phyloP scores from a whole-genome alignment of 805 yeast species.

The Ogataea corticis region DNA sequence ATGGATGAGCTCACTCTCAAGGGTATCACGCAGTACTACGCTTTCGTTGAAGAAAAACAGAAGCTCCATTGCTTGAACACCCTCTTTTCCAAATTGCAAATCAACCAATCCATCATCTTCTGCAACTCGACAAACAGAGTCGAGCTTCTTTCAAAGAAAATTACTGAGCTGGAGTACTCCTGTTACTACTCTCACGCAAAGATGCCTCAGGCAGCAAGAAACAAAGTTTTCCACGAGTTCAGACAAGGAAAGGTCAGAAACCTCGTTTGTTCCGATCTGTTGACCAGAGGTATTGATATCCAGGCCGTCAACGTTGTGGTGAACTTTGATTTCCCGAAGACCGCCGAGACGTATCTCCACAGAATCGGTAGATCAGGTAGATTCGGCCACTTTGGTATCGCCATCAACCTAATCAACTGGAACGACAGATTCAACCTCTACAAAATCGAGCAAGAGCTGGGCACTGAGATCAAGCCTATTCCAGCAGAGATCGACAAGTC shows the following conservation, averaged over 20 bases:
- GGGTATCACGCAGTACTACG: constrained; percentile 96
- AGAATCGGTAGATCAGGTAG: constrained; percentile 99
- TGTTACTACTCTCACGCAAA: constrained; percentile 96
- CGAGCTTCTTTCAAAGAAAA: constrained; percentile 91
- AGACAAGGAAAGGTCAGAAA: constrained; percentile 98
- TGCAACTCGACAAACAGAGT: constrained; percentile 97
- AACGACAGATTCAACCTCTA: constrained; percentile 91
- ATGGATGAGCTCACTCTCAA: constrained; percentile 97
- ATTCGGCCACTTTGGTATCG: constrained; percentile 97
- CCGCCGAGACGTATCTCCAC: constrained; percentile 95
- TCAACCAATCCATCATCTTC: constrained; percentile 94
- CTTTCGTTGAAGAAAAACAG: constrained; percentile 97
- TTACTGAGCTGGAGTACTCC: constrained; percentile 93
- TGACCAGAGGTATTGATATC: constrained; percentile 98
- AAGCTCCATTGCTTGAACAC: constrained; percentile 96
- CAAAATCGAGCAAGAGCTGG: constrained; percentile 94
- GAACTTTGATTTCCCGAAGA: constrained; percentile 97
- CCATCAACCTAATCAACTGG: constrained; percentile 96
- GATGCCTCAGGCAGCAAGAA: constrained; percentile 97
- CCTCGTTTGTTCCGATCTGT: constrained; percentile 91
- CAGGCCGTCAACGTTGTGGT: constrained; percentile 98
- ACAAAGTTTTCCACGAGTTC: constrained; percentile 97
- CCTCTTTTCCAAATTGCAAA: constrained; percentile 87
- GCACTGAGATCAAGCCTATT: constrained; percentile 95
- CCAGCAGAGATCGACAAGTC: constrained; percentile 90